Evolutionary conservation across 306 rosid genomes (phyloP).

Genomic region (Prinsepia uniflora): DNA sequence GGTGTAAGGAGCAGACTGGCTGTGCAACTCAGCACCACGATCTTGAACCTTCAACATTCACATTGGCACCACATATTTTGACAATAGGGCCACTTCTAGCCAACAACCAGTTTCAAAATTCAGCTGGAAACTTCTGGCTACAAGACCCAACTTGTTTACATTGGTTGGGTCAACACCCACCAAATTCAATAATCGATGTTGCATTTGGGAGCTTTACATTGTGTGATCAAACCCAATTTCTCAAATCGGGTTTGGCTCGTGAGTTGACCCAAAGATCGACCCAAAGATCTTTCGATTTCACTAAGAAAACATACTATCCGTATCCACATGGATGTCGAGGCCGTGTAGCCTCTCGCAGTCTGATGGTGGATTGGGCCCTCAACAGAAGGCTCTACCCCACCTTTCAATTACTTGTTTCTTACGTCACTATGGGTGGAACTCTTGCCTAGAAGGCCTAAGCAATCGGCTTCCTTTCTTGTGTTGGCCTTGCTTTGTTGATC

Average conservation of each 20-base stretch:
- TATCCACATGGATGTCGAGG: slow-evolving; percentile 21
- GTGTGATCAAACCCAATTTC: slow-evolving; percentile 20
- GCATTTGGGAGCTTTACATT: slow-evolving; percentile 37
- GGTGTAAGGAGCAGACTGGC: slow-evolving; percentile 18
- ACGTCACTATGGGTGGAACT: slow-evolving; percentile 59
- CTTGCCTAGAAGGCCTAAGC: slow-evolving; percentile 31
- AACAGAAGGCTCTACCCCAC: slow-evolving; percentile 37
- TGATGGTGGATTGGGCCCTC: slow-evolving; percentile 38
- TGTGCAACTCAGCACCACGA: slow-evolving; percentile 36
- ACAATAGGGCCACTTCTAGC: slow-evolving; percentile 38
- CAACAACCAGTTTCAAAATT: neutral
- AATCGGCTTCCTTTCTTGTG: slow-evolving; percentile 36
- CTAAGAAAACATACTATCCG: neutral
- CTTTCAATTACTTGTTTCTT: slow-evolving; percentile 42
- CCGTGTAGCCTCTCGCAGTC: slow-evolving; percentile 4
- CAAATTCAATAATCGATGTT: slow-evolving; percentile 31
- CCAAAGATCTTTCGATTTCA: too few relatives aligned
- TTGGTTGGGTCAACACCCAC: slow-evolving; percentile 31
- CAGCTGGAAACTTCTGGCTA: slow-evolving; percentile 26
- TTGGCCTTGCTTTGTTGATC: slow-evolving; percentile 30
- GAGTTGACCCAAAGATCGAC: slow-evolving; percentile 24
- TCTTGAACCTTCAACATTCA: slow-evolving; percentile 28
- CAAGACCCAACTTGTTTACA: slow-evolving; percentile 33
- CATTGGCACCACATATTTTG: slow-evolving; percentile 19
- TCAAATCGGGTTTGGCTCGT: slow-evolving; percentile 34